Conservation (phyloP, 2,329 filamentous ascomycete genomes). For the Blastomyces emzantsi region DNA sequence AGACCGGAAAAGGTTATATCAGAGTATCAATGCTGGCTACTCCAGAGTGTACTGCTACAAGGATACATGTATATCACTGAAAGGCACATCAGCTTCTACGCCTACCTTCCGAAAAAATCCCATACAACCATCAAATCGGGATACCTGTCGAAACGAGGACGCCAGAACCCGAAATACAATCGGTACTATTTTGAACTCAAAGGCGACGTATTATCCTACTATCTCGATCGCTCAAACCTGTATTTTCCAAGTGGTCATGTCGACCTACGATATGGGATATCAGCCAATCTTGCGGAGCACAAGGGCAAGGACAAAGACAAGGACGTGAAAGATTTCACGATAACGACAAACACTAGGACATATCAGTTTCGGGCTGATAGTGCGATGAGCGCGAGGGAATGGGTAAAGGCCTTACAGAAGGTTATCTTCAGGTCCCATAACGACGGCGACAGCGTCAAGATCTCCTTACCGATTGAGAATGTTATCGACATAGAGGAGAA, state of each 20-base stretch:
- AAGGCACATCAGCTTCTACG: constrained; percentile 92
- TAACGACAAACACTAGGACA: constrained; percentile 71
- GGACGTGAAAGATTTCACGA: constrained; percentile 67
- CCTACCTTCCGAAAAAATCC: constrained; percentile 89
- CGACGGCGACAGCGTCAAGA: constrained; percentile 94
- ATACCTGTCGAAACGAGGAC: constrained; percentile 78
- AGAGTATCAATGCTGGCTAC: constrained; percentile 89
- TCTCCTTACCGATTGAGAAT: constrained; percentile 79
- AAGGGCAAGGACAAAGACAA: constrained; percentile 57
- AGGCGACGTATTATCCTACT: constrained; percentile 87
- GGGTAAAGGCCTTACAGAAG: constrained; percentile 87
- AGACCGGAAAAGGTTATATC: constrained; percentile 71
- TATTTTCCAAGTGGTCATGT: constrained; percentile 92
- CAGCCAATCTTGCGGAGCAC: constrained; percentile 61
- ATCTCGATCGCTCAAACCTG: constrained; percentile 68
- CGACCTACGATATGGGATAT: constrained; percentile 84
- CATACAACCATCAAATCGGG: constrained; percentile 74
- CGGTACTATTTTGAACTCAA: constrained; percentile 92
- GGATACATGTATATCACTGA: constrained; percentile 94
- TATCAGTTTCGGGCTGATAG: constrained; percentile 90
- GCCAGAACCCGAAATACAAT: constrained; percentile 76
- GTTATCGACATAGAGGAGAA: constrained; percentile 89
- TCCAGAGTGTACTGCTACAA: constrained; percentile 85
- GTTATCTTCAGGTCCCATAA: constrained; percentile 95
- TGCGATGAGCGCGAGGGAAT: constrained; percentile 79